Evolutionary conservation across 352 stramenopile species (phyloP), one percentile per base, ranked within the genome.

Genomic region (Globisporangium uncinulatum): DNA sequence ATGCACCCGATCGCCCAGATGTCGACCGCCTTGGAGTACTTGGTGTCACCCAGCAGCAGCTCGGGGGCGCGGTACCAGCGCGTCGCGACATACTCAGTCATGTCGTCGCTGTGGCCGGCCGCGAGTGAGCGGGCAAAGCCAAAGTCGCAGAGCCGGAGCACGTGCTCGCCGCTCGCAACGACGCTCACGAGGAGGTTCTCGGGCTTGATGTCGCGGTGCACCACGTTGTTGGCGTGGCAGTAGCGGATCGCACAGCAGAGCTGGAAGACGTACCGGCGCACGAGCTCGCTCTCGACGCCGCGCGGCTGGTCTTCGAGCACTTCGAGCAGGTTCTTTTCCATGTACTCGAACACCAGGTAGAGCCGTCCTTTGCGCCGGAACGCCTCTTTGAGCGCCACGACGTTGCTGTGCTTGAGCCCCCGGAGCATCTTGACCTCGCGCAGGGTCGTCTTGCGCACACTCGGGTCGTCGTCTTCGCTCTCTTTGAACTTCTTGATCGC

Each of bases 401-500:
- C 98, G 72, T 99, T 99, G 10, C 92, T 87, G 83, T 99, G 97
- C 14, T 97, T 94, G 32, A 99, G 85, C 67, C 97, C 87, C 47
- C 92, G 86, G 87, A 99, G 98, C 73, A 99, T 99, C 66, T 99
- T 96, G 41, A 99, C 83, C 74, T 99, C 97, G 41, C 92, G 87
- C 47, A 97, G 63, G 46, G 89, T 97, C 48, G 90, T 98, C 69
- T 98, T 98, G 54, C 87, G 81, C 29, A 98, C 91, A 66, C 96
- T 89, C 14, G 92, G 86, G 49, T 97, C 88, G 54, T 94, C 83
- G 3, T 92, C 83, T 53, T 97, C 88, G 45, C 77, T 91, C 64
- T 98, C 92, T 61, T 98, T 97, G 48, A 99, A 98, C 77, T 99
- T 99, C 71, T 99, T 99, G 71, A 99, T 99, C 6, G 97, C 97